Percentiles rank a stretch among this genome's conserved stretches.
These are phyloP conservation scores for Baudoinia panamericana DNA, from an alignment of 495 filamentous ascomycete genomes.

Conservation along the genomic window DNA sequence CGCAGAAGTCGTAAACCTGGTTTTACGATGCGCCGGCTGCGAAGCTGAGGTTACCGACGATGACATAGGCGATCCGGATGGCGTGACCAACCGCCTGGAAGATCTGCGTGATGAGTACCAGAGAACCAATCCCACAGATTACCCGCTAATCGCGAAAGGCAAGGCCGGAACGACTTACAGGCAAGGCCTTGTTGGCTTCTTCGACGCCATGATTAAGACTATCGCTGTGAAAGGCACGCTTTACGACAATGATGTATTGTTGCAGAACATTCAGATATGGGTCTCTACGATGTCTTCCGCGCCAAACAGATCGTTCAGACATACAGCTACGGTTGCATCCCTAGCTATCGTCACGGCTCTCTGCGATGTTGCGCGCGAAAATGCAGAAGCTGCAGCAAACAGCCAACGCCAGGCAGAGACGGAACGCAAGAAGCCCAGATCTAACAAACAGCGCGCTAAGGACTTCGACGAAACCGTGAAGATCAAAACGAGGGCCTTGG, in stretches of 20 bases:
- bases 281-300: constrained; percentile 75
- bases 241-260: constrained; percentile 57
- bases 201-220: constrained; percentile 55
- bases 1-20: constrained; percentile 76
- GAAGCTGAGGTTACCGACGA: constrained; percentile 56
- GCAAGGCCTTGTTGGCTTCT: constrained; percentile 60
- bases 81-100: constrained; percentile 49
- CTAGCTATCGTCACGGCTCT: constrained; percentile 62
- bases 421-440: constrained; percentile 61
- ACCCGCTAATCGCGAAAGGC: constrained; percentile 75
- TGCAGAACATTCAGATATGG: constrained; percentile 81
- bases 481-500: constrained; percentile 50
- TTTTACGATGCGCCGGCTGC: constrained; percentile 72
- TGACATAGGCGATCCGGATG: constrained; percentile 78
- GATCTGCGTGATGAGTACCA: constrained; percentile 76
- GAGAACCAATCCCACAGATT: constrained; percentile 67
- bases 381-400: constrained; percentile 56
- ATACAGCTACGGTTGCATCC: constrained; percentile 74
- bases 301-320: constrained; percentile 70
- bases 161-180: constrained; percentile 63
- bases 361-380: constrained; percentile 46
- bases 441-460: constrained; percentile 60
- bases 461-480: constrained; percentile 55
- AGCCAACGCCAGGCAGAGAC: constrained; percentile 67
- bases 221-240: constrained; percentile 62